Conservation (phyloP, 257 asterid species). For the Forsythia viridissima region DNA sequence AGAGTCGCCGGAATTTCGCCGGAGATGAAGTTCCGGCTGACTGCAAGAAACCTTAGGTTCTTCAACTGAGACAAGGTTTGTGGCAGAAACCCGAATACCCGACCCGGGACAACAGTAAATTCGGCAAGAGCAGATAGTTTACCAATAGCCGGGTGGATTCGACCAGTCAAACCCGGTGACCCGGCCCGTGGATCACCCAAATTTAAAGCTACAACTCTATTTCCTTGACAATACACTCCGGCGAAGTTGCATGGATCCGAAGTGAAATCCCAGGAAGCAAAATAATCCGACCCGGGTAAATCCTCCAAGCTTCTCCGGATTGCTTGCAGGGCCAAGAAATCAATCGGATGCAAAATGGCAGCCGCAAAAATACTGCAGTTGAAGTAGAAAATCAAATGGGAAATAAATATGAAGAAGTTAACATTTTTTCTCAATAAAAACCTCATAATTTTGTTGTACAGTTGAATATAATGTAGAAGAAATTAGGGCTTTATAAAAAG, state of each 20-base stretch:
- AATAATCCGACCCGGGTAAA: slow-evolving; percentile 74
- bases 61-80: slow-evolving; percentile 54
- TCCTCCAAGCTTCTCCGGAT: slow-evolving; percentile 62
- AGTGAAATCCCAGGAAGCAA: slow-evolving; percentile 91
- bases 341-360: slow-evolving; percentile 73
- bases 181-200: slow-evolving; percentile 95
- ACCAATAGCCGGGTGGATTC: slow-evolving; percentile 77
- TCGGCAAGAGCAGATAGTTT: slow-evolving; percentile 70
- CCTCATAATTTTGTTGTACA: slow-evolving; percentile 11
- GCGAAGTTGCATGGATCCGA: slow-evolving; percentile 84
- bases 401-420: slow-evolving; percentile 21
- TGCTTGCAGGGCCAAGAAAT: slow-evolving; percentile 86
- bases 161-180: slow-evolving; percentile 68
- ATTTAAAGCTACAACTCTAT: slow-evolving; percentile 71
- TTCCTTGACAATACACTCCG: slow-evolving; percentile 73
- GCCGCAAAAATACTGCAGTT: not conserved
- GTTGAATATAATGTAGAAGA: not conserved
- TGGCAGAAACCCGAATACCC: slow-evolving; percentile 68
- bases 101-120: slow-evolving; percentile 82
- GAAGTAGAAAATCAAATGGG: slow-evolving; percentile 20
- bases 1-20: slow-evolving; percentile 67
- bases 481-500: slow-evolving; percentile 31
- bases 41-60: slow-evolving; percentile 56
- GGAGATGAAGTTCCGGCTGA: slow-evolving; percentile 71
- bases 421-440: not conserved